These are phyloP conservation scores for Aspergillus diversus DNA, from an alignment of 495 filamentous ascomycete species.

Conservation along the genomic window DNA sequence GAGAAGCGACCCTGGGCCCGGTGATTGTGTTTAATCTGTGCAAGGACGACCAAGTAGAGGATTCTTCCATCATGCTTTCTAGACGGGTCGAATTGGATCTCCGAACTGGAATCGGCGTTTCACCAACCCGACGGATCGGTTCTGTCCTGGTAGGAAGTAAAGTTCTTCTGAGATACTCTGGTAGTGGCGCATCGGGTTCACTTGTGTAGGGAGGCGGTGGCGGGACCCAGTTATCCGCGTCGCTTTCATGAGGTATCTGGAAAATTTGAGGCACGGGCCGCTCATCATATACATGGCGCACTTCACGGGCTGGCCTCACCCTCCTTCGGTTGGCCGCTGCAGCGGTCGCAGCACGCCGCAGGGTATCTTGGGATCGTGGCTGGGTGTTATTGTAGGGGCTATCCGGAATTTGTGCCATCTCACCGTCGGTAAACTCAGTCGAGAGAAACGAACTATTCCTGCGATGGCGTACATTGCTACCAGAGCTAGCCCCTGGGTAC, in stretches of 20 bases:
- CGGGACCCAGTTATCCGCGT: slow-evolving; percentile 91
- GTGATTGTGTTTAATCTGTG: slow-evolving; percentile 40
- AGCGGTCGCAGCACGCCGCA: slow-evolving; percentile 78
- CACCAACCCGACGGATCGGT: slow-evolving; percentile 18
- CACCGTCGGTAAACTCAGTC: slow-evolving; percentile 25
- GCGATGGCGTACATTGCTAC: slow-evolving; percentile 23
- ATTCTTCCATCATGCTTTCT: slow-evolving; percentile 22
- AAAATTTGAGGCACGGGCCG: slow-evolving; percentile 23
- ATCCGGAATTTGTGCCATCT: slow-evolving; percentile 32
- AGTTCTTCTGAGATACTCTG: slow-evolving; percentile 51
- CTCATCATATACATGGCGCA: slow-evolving; percentile 23
- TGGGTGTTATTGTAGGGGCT: slow-evolving; percentile 76
- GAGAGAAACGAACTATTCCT: slow-evolving; percentile 33
- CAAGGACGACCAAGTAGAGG: slow-evolving; percentile 33
- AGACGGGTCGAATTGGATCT: slow-evolving; percentile 33
- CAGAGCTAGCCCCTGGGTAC: slow-evolving; percentile 25
- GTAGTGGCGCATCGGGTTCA: slow-evolving; percentile 64
- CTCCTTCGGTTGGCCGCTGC: slow-evolving; percentile 69
- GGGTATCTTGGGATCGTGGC: slow-evolving; percentile 74
- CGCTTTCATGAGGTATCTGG: slow-evolving; percentile 78
- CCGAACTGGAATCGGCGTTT: slow-evolving; percentile 21
- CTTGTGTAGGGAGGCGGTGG: slow-evolving; percentile 87
- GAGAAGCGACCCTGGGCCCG: slow-evolving; percentile 25
- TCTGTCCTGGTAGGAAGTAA: slow-evolving; percentile 35
- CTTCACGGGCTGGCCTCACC: slow-evolving; percentile 49